Percentiles rank a stretch among this genome's conserved stretches.
These are phyloP conservation scores for Phycomyces blakesleeanus DNA, from an alignment of 192 early-diverging fungal genomes.

Conservation along the genomic window DNA sequence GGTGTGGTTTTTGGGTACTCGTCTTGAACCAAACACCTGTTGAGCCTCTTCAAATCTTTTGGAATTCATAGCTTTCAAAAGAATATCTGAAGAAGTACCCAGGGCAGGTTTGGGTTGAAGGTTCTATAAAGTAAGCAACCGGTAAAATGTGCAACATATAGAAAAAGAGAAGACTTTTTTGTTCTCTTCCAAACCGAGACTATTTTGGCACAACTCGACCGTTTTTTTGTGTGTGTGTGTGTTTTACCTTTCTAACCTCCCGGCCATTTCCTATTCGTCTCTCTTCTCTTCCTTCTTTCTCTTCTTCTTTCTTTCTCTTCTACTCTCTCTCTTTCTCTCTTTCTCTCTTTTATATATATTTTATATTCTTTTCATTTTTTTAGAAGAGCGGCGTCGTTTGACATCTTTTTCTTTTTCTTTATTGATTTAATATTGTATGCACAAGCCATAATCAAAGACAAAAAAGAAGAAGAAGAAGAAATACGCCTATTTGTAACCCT, in stretches of 20 bases:
- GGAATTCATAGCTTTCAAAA: too few species aligned
- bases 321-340: conserved; percentile 1
- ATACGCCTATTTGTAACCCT: background rate
- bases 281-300: conserved; percentile 1
- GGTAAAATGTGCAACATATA: background rate
- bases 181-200: background rate
- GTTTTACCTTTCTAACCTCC: conserved; percentile 4
- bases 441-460: background rate
- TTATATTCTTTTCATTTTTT: background rate
- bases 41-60: too few species aligned
- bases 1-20: too few species aligned
- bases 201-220: conserved; percentile 1
- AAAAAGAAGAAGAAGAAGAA: conserved; percentile 2
- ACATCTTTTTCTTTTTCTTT: too few species aligned
- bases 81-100: too few species aligned
- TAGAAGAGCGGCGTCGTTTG: background rate
- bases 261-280: background rate
- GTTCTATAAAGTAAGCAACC: background rate
- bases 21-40: too few species aligned
- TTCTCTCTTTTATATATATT: conserved; percentile 1
- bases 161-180: too few species aligned
- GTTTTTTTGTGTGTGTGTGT: conserved; percentile 4
- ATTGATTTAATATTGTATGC: background rate
- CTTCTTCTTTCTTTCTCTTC: background rate
- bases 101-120: too few species aligned